Evolutionary conservation across 2,329 filamentous ascomycete species (phyloP).

Genomic region (Paraconiothyrium brasiliense): DNA sequence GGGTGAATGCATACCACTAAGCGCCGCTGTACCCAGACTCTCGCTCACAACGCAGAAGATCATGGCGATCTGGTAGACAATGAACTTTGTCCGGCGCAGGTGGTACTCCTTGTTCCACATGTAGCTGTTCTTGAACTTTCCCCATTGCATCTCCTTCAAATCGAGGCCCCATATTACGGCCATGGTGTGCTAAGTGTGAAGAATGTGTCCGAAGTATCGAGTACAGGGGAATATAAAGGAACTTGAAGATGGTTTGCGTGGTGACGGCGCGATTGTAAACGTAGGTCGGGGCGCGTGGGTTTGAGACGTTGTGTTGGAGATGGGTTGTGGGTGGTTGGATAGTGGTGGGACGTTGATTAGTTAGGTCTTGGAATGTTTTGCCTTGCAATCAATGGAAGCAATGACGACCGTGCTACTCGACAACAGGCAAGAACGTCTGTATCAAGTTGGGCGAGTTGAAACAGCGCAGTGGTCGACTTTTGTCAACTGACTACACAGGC

Average conservation of each 20-base stretch:
- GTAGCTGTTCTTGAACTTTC: constrained; percentile 65
- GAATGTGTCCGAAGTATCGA: neutral
- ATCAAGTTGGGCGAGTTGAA: constrained; percentile 3
- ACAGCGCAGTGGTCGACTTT: neutral
- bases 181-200: constrained; percentile 29
- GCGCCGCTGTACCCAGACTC: constrained; percentile 64
- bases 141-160: constrained; percentile 66
- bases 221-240: neutral
- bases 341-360: neutral
- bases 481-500: neutral
- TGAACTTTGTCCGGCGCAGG: constrained; percentile 66
- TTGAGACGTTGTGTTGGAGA: constrained; percentile 1
- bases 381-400: neutral
- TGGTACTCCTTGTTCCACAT: constrained; percentile 68
- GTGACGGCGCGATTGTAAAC: neutral
- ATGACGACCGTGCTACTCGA: neutral
- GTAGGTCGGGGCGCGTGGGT: neutral
- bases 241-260: neutral
- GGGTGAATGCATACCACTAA: constrained; percentile 58
- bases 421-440: neutral
- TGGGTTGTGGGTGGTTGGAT: neutral
- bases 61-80: constrained; percentile 68
- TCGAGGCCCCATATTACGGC: constrained; percentile 67
- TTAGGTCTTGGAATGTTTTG: neutral
- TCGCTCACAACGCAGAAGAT: constrained; percentile 66